Base-by-base conservation (phyloP, 225 moss, liverwort and hornwort species). In the Pseudisothecium myosuroides region DNA sequence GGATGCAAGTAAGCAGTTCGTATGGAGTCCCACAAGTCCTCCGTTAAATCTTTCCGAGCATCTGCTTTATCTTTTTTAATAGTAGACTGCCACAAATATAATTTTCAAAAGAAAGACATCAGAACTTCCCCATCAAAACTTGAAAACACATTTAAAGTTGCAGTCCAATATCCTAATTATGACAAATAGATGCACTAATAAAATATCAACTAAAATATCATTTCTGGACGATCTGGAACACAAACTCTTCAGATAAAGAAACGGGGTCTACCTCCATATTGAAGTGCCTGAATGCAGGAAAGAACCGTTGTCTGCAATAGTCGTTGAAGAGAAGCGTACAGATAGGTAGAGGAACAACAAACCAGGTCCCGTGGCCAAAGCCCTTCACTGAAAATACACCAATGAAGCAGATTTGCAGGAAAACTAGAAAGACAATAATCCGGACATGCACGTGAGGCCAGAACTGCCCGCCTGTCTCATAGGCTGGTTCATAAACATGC, bases 391-490 rank as follows among this genome's bases (percentile, higher is more conserved):
- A 87, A 76, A 99, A 99, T 69, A 99, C 95, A 37, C 98, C 98
- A 58, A 97, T 93, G 86, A 99, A 96, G 50, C 96, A 96, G 47
- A 99, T 89, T 92, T 99, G 98, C 93, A 97, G 94, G 39, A 99
- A 67, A 52, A 89, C 89, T 47, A 99, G 87, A 81, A 89, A 96
- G 29, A 92, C 90, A 75, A 96, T 90, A 85, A 99, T 96, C 85
- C 96, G 97, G 87, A 90, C 92, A 84, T 99, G 98, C 65, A 99
- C 88, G 73, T 95, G 92, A 21, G 98, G 98, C 98, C 98, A 99
- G 89, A 92, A 96, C 89, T 97, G 96, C 56, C 98, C 98, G 69
- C 95, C 98, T 54, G 97, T 96, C 90, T 99, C 95, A 85, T 97
- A 99, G 14, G 94, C 91, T 8, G 97, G 97, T 74, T 99, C 97